Conservation (phyloP, 2,329 filamentous ascomycete genomes). For the Aspergillus thermomutatus region DNA sequence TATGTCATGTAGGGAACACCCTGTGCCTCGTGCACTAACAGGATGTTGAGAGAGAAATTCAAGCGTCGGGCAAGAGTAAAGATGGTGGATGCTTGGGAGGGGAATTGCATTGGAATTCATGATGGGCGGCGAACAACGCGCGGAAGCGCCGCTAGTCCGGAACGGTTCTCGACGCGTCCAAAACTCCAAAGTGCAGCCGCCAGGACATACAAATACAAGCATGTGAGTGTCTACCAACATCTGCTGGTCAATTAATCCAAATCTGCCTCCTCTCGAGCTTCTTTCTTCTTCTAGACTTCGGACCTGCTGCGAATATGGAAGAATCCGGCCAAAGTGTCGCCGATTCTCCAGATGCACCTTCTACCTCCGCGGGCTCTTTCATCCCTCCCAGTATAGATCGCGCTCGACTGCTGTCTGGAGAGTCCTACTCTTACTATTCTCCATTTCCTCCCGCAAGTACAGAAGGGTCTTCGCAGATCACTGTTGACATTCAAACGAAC, state of each 20-base stretch:
- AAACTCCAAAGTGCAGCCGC: not conserved
- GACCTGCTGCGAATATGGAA: constrained; percentile 30
- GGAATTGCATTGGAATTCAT: constrained; percentile 18
- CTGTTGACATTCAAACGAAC: not conserved
- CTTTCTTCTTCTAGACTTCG: not conserved
- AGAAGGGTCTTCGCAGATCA: not conserved
- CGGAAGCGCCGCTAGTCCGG: constrained; percentile 31
- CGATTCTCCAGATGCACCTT: constrained; percentile 32
- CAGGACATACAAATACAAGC: not conserved
- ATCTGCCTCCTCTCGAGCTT: constrained; percentile 1
- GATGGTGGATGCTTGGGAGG: constrained; percentile 10
- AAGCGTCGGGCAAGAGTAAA: constrained; percentile 16
- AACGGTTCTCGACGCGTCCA: constrained; percentile 34
- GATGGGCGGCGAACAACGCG: constrained; percentile 20
- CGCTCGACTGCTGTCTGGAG: constrained; percentile 57
- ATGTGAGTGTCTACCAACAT: not conserved
- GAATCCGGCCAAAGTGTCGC: constrained; percentile 25
- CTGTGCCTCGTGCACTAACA: not conserved
- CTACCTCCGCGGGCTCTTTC: constrained; percentile 44
- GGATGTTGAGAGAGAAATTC: constrained; percentile 1
- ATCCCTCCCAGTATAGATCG: constrained; percentile 67
- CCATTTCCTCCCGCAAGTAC: constrained; percentile 62
- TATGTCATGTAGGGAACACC: not conserved
- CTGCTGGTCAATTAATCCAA: constrained; percentile 3
- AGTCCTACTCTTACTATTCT: constrained; percentile 70